These are phyloP conservation scores for Diaporthe sp. DNA, from an alignment of 2,329 filamentous ascomycete genomes.

Conservation along the genomic window DNA sequence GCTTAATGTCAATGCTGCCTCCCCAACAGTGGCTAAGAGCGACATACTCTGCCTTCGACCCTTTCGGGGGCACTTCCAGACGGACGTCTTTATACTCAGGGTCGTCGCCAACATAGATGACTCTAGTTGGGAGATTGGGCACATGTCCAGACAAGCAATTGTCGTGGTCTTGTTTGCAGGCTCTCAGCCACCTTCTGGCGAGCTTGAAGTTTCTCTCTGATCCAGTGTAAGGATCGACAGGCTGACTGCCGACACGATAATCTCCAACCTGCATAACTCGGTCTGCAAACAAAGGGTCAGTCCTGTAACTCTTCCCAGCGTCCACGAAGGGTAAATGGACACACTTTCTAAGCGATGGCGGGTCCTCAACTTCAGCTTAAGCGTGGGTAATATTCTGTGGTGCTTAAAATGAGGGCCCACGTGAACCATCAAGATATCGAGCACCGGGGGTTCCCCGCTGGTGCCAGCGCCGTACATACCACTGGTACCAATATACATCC, in stretches of 20 bases:
- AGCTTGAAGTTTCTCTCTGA: conserved; percentile 3
- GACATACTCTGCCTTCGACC: neutral
- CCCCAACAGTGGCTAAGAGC: conserved; percentile 32
- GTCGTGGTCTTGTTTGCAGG: neutral
- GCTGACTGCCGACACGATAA: neutral
- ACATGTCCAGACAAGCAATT: neutral
- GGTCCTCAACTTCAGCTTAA: neutral
- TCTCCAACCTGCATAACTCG: neutral
- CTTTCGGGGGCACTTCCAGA: neutral
- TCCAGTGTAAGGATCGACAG: neutral
- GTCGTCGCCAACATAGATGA: conserved; percentile 6
- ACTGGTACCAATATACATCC: neutral
- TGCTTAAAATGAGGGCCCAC: neutral
- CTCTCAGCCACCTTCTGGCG: neutral
- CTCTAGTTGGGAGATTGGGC: conserved; percentile 5
- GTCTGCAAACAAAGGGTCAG: neutral
- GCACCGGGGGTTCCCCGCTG: neutral
- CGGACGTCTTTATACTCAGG: neutral
- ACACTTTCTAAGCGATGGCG: neutral
- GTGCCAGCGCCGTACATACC: neutral
- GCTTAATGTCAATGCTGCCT: neutral
- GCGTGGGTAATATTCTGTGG: neutral
- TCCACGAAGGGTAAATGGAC: neutral
- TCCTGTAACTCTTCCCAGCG: neutral
- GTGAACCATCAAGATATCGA: conserved; percentile 18